Percentiles rank a stretch among this genome's conserved stretches.
phyloP scores from a whole-genome alignment of 1,139 yeast genomes.

The Petasospora rhodanensis region DNA sequence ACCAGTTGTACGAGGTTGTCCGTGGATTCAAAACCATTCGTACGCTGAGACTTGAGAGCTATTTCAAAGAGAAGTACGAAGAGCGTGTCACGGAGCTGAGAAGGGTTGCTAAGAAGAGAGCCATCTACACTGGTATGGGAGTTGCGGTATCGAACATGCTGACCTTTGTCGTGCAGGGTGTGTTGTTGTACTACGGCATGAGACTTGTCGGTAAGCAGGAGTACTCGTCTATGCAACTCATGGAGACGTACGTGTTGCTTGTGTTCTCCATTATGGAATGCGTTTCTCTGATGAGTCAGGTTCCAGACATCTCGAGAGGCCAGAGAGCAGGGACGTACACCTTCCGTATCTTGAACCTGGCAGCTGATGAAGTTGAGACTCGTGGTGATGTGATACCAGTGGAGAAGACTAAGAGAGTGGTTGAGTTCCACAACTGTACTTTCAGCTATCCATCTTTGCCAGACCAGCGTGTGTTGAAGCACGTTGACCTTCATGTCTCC shows the following conservation, averaged over 20 bases:
- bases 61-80: slow-evolving; percentile 40
- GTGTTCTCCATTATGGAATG: slow-evolving; percentile 70
- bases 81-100: slow-evolving; percentile 29
- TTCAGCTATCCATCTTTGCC: slow-evolving; percentile 44
- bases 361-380: slow-evolving; percentile 29
- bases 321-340: slow-evolving; percentile 63
- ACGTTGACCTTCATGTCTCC: slow-evolving; percentile 38
- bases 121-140: slow-evolving; percentile 54
- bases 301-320: slow-evolving; percentile 79
- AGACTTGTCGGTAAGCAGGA: slow-evolving; percentile 51
- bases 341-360: slow-evolving; percentile 38
- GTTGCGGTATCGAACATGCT: slow-evolving; percentile 52
- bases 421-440: slow-evolving; percentile 39
- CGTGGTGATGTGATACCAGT: slow-evolving; percentile 25
- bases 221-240: slow-evolving; percentile 51
- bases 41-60: slow-evolving; percentile 45
- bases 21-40: slow-evolving; percentile 60
- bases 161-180: slow-evolving; percentile 58
- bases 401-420: slow-evolving; percentile 18
- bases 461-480: slow-evolving; percentile 31
- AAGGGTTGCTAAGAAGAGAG: slow-evolving; percentile 40
- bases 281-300: slow-evolving; percentile 49
- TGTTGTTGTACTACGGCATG: slow-evolving; percentile 75
- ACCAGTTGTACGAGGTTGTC: slow-evolving; percentile 53
- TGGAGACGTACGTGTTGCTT: slow-evolving; percentile 68